Conservation (phyloP, 331 rosid genomes). For the Quercus tomentella region DNA sequence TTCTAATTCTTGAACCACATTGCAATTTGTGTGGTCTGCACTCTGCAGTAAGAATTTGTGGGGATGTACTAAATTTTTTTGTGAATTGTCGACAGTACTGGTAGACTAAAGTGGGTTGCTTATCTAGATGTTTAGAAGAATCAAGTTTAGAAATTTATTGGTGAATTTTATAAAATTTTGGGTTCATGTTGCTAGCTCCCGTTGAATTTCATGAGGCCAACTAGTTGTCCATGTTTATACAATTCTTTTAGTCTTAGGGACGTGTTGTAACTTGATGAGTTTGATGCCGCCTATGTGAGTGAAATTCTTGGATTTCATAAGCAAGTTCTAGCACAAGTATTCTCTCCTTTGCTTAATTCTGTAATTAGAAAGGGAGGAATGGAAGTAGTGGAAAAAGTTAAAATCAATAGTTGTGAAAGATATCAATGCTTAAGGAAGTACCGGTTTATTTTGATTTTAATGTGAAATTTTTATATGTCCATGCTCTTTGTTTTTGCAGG, state of each 20-base stretch:
- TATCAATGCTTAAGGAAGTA: background rate
- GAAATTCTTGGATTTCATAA: background rate
- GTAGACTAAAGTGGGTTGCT: background rate
- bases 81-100: background rate
- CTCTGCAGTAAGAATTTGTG: background rate
- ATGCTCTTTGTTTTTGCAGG: slow-evolving; percentile 35
- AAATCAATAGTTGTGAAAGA: background rate
- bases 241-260: background rate
- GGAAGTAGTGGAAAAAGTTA: background rate
- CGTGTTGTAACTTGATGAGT: background rate
- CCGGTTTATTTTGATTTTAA: background rate
- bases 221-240: background rate
- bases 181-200: background rate
- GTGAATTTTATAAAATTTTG: background rate
- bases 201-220: background rate
- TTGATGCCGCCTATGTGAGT: background rate
- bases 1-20: background rate
- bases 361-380: background rate
- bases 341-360: too few relatives aligned
- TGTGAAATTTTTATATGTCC: background rate
- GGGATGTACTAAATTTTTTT: background rate
- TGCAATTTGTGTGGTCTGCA: background rate
- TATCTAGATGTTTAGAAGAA: background rate
- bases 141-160: background rate
- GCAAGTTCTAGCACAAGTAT: background rate